Percentiles rank a stretch among this genome's conserved stretches.
phyloP scores from a whole-genome alignment of 75 land plant species.

The Gnetum montanum region DNA sequence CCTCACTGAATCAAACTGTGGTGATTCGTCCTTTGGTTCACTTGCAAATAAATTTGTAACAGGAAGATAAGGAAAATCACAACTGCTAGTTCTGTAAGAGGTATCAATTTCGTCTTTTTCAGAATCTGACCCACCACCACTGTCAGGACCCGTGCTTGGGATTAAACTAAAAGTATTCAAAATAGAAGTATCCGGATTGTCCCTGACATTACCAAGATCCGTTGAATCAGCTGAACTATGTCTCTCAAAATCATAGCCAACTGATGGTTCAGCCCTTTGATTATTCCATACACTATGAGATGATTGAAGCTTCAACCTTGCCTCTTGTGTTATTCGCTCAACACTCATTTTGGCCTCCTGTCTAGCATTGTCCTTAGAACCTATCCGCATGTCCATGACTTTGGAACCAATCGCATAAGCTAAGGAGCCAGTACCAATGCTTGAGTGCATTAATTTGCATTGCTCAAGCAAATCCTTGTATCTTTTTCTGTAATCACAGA shows the following conservation, averaged over 20 bases:
- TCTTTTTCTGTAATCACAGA: conserved; percentile 52
- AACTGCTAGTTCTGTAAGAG: conserved; percentile 15
- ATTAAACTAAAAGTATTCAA: conserved; percentile 13
- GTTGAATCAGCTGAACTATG: conserved; percentile 24
- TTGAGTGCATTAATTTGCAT: conserved; percentile 79
- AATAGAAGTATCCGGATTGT: conserved; percentile 22
- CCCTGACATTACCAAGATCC: conserved; percentile 28
- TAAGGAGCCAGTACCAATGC: conserved; percentile 77
- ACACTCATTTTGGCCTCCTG: conserved; percentile 22
- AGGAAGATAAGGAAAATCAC: conserved; percentile 54
- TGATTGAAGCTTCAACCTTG: conserved; percentile 10
- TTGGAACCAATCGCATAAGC: conserved; percentile 85
- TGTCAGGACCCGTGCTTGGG: conserved; percentile 15
- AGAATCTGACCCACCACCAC: conserved; percentile 9
- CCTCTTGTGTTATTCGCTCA: conserved; percentile 17
- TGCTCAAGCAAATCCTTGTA: conserved; percentile 60
- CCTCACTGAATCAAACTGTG: conserved; percentile 1
- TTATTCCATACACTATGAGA: conserved; percentile 6
- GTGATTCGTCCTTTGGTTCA: conserved; percentile 11
- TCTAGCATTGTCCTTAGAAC: conserved; percentile 36
- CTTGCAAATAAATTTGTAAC: conserved; percentile 47
- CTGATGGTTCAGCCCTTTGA: conserved; percentile 16
- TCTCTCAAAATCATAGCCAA: conserved; percentile 7
- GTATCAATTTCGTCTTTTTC: conserved; percentile 11
- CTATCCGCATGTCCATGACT: conserved; percentile 74